Conservation (phyloP, 306 rosid genomes). For the Vachellia collinsii region DNA sequence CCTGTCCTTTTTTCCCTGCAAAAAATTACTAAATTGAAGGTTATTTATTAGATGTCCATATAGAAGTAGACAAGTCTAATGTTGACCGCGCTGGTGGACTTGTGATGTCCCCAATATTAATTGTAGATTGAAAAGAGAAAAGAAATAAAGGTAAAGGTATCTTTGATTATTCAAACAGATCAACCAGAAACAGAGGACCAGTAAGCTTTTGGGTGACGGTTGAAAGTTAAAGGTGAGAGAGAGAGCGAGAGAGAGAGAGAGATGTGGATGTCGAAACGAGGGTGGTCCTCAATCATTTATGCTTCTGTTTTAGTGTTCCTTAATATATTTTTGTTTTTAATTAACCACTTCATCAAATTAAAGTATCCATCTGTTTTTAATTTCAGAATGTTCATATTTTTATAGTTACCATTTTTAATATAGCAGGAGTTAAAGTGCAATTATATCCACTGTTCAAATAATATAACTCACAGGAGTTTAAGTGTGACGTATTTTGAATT, state of each 20-base stretch:
- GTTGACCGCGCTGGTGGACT: neutral
- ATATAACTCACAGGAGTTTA: too few relatives aligned
- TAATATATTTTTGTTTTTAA: too few relatives aligned
- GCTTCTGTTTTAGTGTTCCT: neutral
- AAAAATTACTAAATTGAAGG: neutral
- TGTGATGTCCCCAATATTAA: neutral
- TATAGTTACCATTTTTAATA: neutral
- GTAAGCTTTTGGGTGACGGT: neutral
- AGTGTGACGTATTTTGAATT: neutral
- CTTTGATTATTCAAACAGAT: constrained; percentile 12
- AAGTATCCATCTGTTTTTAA: neutral
- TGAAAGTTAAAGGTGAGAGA: neutral
- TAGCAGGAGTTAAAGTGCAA: neutral
- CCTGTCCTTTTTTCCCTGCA: too few relatives aligned
- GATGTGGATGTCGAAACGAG: neutral
- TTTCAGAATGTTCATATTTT: neutral
- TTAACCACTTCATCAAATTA: too few relatives aligned
- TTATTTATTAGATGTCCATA: neutral
- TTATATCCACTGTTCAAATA: neutral
- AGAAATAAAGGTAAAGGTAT: neutral
- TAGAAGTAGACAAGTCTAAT: neutral
- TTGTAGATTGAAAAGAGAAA: neutral
- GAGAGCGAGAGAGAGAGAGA: neutral
- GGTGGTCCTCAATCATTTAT: neutral
- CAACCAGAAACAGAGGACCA: neutral